Percentiles rank a stretch among this genome's conserved stretches.
Conservation (phyloP, 1,284 basidiomycete genomes). For the Stygiomarasmius scandens region DNA sequence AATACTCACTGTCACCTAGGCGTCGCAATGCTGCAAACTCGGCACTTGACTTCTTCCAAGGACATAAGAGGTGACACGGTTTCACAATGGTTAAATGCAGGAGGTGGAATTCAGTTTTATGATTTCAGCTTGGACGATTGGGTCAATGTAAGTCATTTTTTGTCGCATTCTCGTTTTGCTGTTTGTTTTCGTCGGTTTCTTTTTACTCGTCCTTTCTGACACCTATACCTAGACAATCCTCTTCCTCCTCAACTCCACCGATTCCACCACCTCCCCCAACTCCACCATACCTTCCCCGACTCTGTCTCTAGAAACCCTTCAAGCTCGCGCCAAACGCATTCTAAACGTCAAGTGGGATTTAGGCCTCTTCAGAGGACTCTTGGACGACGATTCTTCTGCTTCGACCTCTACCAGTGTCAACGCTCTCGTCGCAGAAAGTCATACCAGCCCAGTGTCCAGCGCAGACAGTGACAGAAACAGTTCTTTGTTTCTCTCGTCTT, state of each 20-base stretch:
- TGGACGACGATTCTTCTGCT: not conserved
- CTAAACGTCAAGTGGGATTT: conserved; percentile 31
- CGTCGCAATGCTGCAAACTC: conserved; percentile 22
- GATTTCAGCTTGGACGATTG: conserved; percentile 26
- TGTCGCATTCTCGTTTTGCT: not conserved
- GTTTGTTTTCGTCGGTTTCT: not conserved
- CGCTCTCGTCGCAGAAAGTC: too few relatives aligned
- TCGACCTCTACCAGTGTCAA: not conserved
- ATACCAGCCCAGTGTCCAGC: too few relatives aligned
- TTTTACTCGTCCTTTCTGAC: not conserved
- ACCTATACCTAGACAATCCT: not conserved
- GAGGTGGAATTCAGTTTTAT: conserved; percentile 30
- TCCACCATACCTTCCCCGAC: not conserved
- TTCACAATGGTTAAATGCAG: conserved; percentile 33
- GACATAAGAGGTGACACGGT: conserved; percentile 15
- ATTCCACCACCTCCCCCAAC: conserved; percentile 13
- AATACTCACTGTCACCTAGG: conserved; percentile 6
- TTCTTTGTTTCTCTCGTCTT: conserved; percentile 21
- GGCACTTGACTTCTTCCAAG: conserved; percentile 18
- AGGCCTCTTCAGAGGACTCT: conserved; percentile 24
- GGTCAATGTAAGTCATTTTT: conserved; percentile 19
- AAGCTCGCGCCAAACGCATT: conserved; percentile 23
- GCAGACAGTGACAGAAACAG: too few relatives aligned
- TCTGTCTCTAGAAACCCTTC: conserved; percentile 13
- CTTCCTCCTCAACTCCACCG: too few relatives aligned